phyloP scores from a whole-genome alignment of 768 basidiomycete genomes.

The Mrakia hoshinonis region DNA sequence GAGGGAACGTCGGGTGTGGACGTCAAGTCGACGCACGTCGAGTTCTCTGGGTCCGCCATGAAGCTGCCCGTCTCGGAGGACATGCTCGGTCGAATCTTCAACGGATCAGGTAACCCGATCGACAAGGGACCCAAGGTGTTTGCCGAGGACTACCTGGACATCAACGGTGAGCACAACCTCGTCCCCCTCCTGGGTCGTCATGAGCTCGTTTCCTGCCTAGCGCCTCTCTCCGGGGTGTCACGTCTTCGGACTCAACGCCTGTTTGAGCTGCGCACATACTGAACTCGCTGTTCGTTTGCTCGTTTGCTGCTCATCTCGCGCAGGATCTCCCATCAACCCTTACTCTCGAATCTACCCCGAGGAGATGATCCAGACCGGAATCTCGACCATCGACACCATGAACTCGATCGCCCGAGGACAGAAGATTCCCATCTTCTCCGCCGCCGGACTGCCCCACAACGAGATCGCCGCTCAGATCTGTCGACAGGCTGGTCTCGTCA shows the following conservation, averaged over 20 bases:
- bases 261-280: no score
- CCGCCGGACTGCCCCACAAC: conserved; percentile 96
- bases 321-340: conserved; percentile 84
- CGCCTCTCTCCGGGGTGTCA: background rate
- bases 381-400: conserved; percentile 64
- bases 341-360: conserved; percentile 88
- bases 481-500: conserved; percentile 95
- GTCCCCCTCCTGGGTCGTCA: background rate
- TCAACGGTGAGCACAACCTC: conserved; percentile 63
- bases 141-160: conserved; percentile 98
- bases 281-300: no score
- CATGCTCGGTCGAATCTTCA: conserved; percentile 98
- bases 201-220: background rate
- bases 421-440: conserved; percentile 99
- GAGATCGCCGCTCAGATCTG: conserved; percentile 99
- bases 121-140: conserved; percentile 98
- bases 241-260: no score
- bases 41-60: conserved; percentile 98
- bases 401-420: conserved; percentile 98
- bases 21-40: conserved; percentile 93
- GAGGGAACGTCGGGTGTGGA: conserved; percentile 97
- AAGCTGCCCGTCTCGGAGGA: conserved; percentile 97
- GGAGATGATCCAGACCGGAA: conserved; percentile 99
- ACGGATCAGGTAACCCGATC: conserved; percentile 94
- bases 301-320: no score